These are phyloP conservation scores for Haplosporangium gracile DNA, from an alignment of 192 early-diverging fungal genomes.

Conservation along the genomic window DNA sequence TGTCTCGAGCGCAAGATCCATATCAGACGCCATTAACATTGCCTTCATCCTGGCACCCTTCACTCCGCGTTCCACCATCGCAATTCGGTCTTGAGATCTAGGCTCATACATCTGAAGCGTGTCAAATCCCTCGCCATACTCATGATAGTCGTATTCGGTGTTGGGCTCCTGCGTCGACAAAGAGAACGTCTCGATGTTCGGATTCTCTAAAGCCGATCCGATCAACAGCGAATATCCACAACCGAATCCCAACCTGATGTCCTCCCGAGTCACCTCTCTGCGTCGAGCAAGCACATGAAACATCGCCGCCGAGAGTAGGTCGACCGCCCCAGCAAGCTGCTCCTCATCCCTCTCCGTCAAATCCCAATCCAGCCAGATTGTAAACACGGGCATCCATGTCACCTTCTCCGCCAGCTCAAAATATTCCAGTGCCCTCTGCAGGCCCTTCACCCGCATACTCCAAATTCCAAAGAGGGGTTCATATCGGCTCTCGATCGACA, in stretches of 20 bases:
- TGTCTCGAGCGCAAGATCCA: neutral
- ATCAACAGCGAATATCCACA: slow-evolving; percentile 1
- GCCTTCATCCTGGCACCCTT: neutral
- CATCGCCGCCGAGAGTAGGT: neutral
- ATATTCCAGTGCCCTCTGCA: neutral
- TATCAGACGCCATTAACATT: neutral
- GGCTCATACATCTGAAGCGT: slow-evolving; percentile 1
- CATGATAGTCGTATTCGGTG: neutral
- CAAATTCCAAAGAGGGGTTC: neutral
- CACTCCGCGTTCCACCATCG: neutral
- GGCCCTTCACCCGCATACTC: neutral
- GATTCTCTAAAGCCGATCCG: neutral
- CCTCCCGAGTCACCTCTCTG: neutral
- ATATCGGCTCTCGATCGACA: neutral
- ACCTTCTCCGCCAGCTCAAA: neutral
- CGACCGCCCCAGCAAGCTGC: neutral
- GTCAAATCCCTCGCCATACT: neutral
- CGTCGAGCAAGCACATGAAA: neutral
- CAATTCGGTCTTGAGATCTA: neutral
- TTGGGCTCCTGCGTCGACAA: neutral
- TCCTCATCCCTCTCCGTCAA: neutral
- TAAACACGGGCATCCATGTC: neutral
- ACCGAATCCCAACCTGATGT: neutral
- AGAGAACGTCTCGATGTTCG: neutral
- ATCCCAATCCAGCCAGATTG: neutral